Conservation (phyloP, 2,329 filamentous ascomycete genomes). For the Ophiostoma sp. region DNA sequence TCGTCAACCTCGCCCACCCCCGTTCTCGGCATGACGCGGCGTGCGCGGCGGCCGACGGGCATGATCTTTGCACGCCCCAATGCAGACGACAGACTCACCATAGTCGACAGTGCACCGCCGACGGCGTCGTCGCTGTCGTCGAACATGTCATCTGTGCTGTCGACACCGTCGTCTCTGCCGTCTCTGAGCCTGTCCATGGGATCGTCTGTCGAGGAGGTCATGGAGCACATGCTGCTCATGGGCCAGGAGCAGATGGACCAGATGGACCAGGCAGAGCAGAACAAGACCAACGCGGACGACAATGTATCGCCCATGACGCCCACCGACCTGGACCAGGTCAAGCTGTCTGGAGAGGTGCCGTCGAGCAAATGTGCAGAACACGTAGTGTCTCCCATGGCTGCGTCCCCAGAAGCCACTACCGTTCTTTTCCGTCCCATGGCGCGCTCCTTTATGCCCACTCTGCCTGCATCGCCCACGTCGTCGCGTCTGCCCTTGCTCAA, state of each 20-base stretch:
- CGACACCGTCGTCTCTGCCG: constrained; percentile 28
- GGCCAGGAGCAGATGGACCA: neutral
- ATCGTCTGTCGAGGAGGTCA: neutral
- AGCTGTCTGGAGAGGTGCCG: neutral
- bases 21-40: neutral
- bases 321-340: neutral
- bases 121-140: constrained; percentile 23
- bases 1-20: constrained; percentile 11
- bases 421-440: neutral
- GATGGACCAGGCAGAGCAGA: neutral
- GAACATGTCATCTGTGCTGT: neutral
- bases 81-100: neutral
- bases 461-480: neutral
- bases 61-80: constrained; percentile 14
- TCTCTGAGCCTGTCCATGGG: constrained; percentile 5
- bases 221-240: constrained; percentile 1
- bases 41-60: neutral
- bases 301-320: constrained; percentile 2
- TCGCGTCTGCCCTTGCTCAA: constrained; percentile 35
- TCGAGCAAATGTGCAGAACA: neutral
- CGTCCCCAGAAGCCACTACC: neutral
- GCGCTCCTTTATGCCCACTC: neutral
- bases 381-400: neutral
- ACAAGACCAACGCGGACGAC: neutral
- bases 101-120: constrained; percentile 25